Base-by-base conservation (phyloP, 805 yeast genomes). In the Yamadazyma laniorum region DNA sequence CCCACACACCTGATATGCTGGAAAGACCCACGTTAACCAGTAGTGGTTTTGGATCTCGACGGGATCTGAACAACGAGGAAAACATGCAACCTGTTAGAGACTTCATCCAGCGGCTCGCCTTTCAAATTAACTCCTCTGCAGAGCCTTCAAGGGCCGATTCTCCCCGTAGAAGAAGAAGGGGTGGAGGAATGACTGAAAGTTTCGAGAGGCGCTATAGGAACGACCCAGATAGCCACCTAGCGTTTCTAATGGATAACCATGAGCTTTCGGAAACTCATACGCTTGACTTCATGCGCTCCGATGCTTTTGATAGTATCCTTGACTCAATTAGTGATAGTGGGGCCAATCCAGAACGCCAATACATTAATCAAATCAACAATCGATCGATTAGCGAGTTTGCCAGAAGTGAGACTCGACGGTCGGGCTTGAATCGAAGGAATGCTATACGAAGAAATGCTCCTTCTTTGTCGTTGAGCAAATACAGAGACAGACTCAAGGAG, bases 401-500 rank as follows among this genome's bases (percentile, higher is more conserved):
- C 6, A 18, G 40, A 14, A 37, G 40, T 27, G 40, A 37, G 19
- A 37, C 40, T 6, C 32, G 40, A 27, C 25, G 40, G n/a, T 23
- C 18, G 18, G 40, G 40, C 3, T 22, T 37, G 16, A 33, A 31
- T 27, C 22, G 40, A 16, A 21, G 34, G 12, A 37, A 37, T 32
- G 40, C 40, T 7, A 28, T 37, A 4, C 23, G 34, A 27, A 13
- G 34, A 25, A 16, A 9, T 16, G 26, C 14, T 8, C 26, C 33
- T 7, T 25, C 14, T 14, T 25, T 27, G 32, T 29, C 17, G n/a
- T 17, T 23, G 3, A 22, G 23, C 7, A 14, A 31, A 25, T 19
- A 30, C 12, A 30, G 25, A 7, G 35, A 37, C 13, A 34, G 22
- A 8, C 27, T 37, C 4, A 17, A 6, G 25, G 25, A 16, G 5